Conservation (phyloP, 345 rosid species). For the Salix brachista region DNA sequence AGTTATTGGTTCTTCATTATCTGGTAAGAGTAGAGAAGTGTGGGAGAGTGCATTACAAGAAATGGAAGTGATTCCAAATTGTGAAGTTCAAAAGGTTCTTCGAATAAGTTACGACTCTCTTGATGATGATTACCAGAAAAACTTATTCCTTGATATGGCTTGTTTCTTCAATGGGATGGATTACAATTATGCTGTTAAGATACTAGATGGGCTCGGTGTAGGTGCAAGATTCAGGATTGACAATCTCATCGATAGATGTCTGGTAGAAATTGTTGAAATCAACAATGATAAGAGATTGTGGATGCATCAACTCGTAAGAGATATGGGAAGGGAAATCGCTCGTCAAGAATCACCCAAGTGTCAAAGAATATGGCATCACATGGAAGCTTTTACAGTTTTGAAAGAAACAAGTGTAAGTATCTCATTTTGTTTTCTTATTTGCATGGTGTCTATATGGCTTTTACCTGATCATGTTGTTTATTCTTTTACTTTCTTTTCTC, state of each 20-base stretch:
- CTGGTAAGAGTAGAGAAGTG: not conserved
- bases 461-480: not conserved
- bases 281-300: not conserved
- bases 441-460: not conserved
- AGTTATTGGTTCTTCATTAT: not conserved
- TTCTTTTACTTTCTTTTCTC: too few relatives aligned
- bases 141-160: not conserved
- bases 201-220: not conserved
- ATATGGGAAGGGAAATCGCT: not conserved
- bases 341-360: not conserved
- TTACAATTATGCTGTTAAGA: not conserved
- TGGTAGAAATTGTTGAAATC: not conserved
- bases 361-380: not conserved
- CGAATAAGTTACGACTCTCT: not conserved
- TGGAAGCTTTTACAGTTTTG: not conserved
- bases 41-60: constrained; percentile 21
- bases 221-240: not conserved
- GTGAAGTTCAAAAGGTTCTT: not conserved
- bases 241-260: not conserved
- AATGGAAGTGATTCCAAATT: not conserved
- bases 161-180: not conserved
- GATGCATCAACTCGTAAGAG: not conserved
- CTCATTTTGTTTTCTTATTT: not conserved
- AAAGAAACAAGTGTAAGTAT: not conserved
- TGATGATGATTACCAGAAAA: not conserved